A percentile compares a stretch with the other conserved stretches of the same genome.
phyloP scores from a whole-genome alignment of 106 monocot genomes.

The Dendrobium officinale region DNA sequence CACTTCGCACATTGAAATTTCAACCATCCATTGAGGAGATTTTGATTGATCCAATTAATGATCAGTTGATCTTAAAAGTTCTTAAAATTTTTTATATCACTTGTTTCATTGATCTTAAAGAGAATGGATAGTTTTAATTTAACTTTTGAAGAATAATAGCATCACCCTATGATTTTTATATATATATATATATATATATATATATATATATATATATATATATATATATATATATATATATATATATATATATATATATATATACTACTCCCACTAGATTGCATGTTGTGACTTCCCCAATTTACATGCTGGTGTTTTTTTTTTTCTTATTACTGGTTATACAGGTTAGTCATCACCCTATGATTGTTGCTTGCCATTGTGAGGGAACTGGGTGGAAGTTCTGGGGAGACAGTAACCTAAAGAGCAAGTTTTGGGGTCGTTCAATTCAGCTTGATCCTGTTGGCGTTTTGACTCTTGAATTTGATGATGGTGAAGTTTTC shows the following conservation, averaged over 20 bases:
- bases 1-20: too few relatives aligned
- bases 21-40: too few relatives aligned
- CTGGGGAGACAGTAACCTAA: slow-evolving; percentile 87
- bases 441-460: slow-evolving; percentile 97
- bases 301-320: not conserved
- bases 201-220: too few relatives aligned
- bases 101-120: too few relatives aligned
- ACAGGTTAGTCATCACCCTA: slow-evolving; percentile 99
- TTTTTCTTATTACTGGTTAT: slow-evolving; percentile 2
- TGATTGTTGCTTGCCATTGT: slow-evolving; percentile 96
- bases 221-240: too few relatives aligned
- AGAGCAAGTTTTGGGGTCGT: slow-evolving; percentile 98
- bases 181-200: too few relatives aligned
- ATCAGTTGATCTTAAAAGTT: too few relatives aligned
- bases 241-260: not conserved
- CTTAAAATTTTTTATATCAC: too few relatives aligned
- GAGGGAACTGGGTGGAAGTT: slow-evolving; percentile 99
- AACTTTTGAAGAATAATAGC: too few relatives aligned
- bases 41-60: too few relatives aligned
- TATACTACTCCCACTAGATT: not conserved
- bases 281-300: not conserved
- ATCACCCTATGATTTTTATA: too few relatives aligned
- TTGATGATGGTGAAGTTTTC: slow-evolving; percentile 96
- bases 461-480: slow-evolving; percentile 85
- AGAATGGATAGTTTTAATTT: too few relatives aligned